These are phyloP conservation scores for Tolypocladium inflatum DNA, from an alignment of 2,329 filamentous ascomycete species.

Conservation along the genomic window DNA sequence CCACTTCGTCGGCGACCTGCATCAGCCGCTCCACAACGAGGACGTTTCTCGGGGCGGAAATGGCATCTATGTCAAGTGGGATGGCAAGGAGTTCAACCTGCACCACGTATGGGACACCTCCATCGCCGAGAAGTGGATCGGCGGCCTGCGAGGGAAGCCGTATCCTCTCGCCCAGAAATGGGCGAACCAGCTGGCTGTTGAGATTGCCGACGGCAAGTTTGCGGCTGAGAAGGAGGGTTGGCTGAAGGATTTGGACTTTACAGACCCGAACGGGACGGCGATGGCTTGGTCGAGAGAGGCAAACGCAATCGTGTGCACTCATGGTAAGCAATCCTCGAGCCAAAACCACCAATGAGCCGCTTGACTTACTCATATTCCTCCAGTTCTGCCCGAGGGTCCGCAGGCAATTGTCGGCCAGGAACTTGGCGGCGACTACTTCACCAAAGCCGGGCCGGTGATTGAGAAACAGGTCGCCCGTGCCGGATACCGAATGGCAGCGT, in stretches of 20 bases:
- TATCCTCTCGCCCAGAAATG: slow-evolving; percentile 43
- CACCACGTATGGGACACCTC: slow-evolving; percentile 67
- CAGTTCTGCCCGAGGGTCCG: slow-evolving; percentile 53
- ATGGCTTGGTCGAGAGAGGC: slow-evolving; percentile 55
- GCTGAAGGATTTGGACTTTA: slow-evolving; percentile 47
- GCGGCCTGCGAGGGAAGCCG: slow-evolving; percentile 39
- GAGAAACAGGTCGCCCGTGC: slow-evolving; percentile 59
- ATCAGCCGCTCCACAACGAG: slow-evolving; percentile 60
- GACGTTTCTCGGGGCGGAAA: slow-evolving; percentile 58
- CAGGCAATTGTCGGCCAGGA: slow-evolving; percentile 49
- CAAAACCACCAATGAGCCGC: background rate
- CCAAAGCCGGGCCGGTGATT: slow-evolving; percentile 52
- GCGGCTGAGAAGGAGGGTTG: slow-evolving; percentile 38
- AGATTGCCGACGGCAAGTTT: slow-evolving; percentile 49
- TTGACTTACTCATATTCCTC: slow-evolving; percentile 3
- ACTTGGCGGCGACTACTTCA: slow-evolving; percentile 53
- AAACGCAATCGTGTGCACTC: slow-evolving; percentile 52
- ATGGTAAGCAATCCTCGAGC: slow-evolving; percentile 33
- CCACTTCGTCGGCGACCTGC: slow-evolving; percentile 62
- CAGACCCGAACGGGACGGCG: slow-evolving; percentile 43
- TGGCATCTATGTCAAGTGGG: slow-evolving; percentile 54
- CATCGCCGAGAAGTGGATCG: slow-evolving; percentile 56
- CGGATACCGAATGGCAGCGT: slow-evolving; percentile 58
- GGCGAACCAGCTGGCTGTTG: slow-evolving; percentile 43
- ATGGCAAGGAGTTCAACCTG: slow-evolving; percentile 49